Evolutionary conservation across 441 rosid species (phyloP), one percentile per base, ranked within the genome.

Genomic region (Gossypium armourianum): DNA sequence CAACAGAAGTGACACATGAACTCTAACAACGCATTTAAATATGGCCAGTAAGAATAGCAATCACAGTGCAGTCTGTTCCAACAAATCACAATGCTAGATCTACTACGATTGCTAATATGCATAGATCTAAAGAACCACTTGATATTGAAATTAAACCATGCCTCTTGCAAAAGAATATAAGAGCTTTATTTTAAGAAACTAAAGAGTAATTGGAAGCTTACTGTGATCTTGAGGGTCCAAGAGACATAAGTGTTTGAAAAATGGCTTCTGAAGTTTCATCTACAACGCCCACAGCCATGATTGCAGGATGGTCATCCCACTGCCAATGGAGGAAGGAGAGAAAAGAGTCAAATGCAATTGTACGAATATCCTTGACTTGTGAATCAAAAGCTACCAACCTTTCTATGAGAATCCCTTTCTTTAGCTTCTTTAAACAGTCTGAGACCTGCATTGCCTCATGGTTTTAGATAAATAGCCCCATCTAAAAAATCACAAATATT

Each of bases 281-380:
- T 70, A 92, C 85, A 74, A 92, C 90, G 20, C 99, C 97, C 70
- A 92, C 97, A 40, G 97, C 97, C 99, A 94, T 94, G 82, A 92
- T 87, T 69, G 97, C 99, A 68, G 99, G 99, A 83, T 94, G 96
- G 82, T 90, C 97, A 73, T 89, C 94, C 97, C 99, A 90, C 94
- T 90, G 81, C 57, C 43, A 74, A 69, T 62, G 58, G 36, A 70
- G 69, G 28, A 43, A 66, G 43, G 70, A 68, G 36, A 57, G 16
- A 73, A 69, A 8, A 57, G 10, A 55, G 43, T 74, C 5, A 72
- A 49, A 59, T 68, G 67, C 54, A 68, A 64, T 19, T 52, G 49
- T 19, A 32, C 62, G 45, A 40, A 40, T 36, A 80, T 20, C 19
- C 23, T 43, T 17, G 66, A 76, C 55, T 6, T 26, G 15, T 53